These are phyloP conservation scores for Candida pini DNA, from an alignment of 805 yeast genomes.

Conservation along the genomic window DNA sequence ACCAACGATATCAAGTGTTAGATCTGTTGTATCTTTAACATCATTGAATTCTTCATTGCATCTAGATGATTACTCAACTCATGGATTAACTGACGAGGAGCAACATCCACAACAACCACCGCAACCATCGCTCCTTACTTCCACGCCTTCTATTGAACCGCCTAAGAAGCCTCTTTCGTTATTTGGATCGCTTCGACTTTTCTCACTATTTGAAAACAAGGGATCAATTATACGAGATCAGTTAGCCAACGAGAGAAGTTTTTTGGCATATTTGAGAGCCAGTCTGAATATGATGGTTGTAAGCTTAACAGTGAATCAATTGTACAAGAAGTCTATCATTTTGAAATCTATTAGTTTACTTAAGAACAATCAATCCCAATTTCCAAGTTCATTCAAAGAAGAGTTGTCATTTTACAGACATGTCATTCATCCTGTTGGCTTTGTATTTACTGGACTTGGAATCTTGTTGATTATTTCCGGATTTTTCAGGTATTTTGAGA, in stretches of 20 bases:
- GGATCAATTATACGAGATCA: constrained; percentile 43
- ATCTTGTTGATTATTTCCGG: constrained; percentile 7
- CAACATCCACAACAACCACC: no score
- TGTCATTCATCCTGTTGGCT: constrained; percentile 12
- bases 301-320: constrained; percentile 37
- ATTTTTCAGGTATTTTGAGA: constrained; percentile 11
- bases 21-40: no score
- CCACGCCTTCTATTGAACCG: no score
- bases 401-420: constrained; percentile 4
- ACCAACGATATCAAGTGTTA: no score
- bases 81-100: no score
- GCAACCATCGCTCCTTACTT: no score
- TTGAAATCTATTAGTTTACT: constrained; percentile 3
- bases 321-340: constrained; percentile 28
- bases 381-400: constrained; percentile 1
- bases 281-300: constrained; percentile 34
- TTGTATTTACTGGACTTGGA: constrained; percentile 8
- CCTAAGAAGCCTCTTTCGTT: no score
- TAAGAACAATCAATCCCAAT: neutral
- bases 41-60: no score
- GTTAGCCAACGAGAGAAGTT: constrained; percentile 46
- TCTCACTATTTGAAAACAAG: constrained; percentile 29
- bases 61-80: no score
- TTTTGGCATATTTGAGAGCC: constrained; percentile 41
- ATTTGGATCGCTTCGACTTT: no score